Conservation (phyloP, 371 early-diverging fungal genomes). For the Paraphysoderma sedebokerense region DNA sequence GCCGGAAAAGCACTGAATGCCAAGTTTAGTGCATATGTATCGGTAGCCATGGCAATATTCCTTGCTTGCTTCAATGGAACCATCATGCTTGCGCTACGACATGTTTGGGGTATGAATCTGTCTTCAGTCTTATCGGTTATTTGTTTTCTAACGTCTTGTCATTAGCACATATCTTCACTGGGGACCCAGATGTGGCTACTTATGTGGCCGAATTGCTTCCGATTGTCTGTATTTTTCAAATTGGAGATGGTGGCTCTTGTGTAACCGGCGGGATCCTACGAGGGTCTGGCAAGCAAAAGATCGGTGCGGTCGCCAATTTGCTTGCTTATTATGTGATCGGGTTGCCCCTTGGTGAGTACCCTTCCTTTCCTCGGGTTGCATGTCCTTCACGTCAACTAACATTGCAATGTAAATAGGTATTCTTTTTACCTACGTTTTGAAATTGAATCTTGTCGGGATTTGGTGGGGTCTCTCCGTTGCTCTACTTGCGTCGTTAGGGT, state of each 20-base stretch:
- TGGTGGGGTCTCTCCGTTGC: conserved; percentile 45
- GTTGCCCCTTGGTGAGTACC: conserved; percentile 41
- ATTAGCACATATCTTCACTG: conserved; percentile 35
- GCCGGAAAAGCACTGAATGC: conserved; percentile 23
- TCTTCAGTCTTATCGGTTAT: background rate
- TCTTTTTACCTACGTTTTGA: conserved; percentile 25
- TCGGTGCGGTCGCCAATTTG: conserved; percentile 48
- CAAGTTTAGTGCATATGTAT: conserved; percentile 16
- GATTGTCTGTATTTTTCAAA: conserved; percentile 57
- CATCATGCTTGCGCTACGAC: conserved; percentile 20
- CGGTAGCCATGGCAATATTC: conserved; percentile 23
- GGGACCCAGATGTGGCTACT: conserved; percentile 42
- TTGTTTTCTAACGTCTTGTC: background rate
- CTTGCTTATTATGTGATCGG: conserved; percentile 46
- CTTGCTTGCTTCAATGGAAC: conserved; percentile 18
- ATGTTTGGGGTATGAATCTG: conserved; percentile 4
- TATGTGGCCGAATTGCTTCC: conserved; percentile 55
- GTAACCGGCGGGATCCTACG: conserved; percentile 53
- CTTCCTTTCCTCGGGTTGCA: too few species aligned
- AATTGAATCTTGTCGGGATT: conserved; percentile 31
- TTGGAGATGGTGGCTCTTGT: conserved; percentile 40
- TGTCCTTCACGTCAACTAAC: too few species aligned
- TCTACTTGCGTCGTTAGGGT: conserved; percentile 13
- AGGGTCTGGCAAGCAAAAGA: conserved; percentile 46
- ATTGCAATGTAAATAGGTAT: background rate